Conservation (phyloP, 1,284 basidiomycete genomes). For the Cutaneotrichosporon cyanovorans region DNA sequence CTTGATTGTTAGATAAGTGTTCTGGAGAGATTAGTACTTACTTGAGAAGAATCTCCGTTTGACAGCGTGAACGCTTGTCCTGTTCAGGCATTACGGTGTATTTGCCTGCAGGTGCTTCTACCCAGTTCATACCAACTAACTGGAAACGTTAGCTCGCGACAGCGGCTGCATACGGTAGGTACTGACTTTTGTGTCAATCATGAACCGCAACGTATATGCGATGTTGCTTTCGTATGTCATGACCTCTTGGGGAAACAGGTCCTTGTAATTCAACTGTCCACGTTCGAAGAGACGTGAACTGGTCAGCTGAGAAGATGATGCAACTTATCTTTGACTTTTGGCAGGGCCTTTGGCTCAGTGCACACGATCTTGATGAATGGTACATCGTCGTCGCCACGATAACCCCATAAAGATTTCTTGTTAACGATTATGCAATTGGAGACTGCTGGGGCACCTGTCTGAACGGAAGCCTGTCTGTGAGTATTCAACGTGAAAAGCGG, state of each 20-base stretch:
- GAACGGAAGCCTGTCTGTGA: conserved; percentile 28
- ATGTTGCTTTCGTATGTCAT: conserved; percentile 89
- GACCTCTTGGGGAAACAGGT: conserved; percentile 56
- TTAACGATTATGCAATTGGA: conserved; percentile 56
- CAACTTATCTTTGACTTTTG: conserved; percentile 82
- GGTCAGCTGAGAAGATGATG: conserved; percentile 13
- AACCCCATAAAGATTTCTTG: conserved; percentile 75
- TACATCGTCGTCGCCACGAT: conserved; percentile 66
- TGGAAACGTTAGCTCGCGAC: conserved; percentile 32
- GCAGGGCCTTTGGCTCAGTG: conserved; percentile 62
- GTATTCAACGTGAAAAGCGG: background rate
- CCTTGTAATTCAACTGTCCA: conserved; percentile 67
- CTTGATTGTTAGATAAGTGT: conserved; percentile 48
- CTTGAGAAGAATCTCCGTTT: conserved; percentile 73
- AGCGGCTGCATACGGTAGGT: background rate
- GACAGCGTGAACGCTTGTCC: conserved; percentile 68
- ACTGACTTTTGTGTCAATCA: conserved; percentile 84
- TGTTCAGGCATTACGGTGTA: conserved; percentile 58
- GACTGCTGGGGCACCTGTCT: conserved; percentile 47
- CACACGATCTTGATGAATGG: conserved; percentile 79
- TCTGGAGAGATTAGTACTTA: conserved; percentile 40
- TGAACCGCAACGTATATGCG: conserved; percentile 77
- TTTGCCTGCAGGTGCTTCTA: conserved; percentile 73
- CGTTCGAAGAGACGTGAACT: conserved; percentile 73
- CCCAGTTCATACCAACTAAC: conserved; percentile 97